Conservation (phyloP, 257 asterid genomes). For the Primulina huaijiensis region DNA sequence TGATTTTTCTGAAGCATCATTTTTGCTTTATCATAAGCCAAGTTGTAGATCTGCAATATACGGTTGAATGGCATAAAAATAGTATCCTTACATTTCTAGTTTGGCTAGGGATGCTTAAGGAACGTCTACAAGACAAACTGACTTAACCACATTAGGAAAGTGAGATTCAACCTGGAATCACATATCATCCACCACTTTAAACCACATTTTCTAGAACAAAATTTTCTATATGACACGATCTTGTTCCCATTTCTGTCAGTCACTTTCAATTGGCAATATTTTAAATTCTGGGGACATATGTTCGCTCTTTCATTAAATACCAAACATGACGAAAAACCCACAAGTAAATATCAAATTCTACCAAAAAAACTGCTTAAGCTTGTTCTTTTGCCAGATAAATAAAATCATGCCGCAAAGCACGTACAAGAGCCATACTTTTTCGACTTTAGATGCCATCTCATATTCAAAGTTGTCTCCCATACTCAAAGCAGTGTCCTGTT, state of each 20-base stretch:
- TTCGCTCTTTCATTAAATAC: slow-evolving; percentile 1
- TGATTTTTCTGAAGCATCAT: slow-evolving; percentile 63
- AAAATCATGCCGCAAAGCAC: slow-evolving; percentile 23
- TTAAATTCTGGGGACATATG: background rate
- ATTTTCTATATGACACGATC: background rate
- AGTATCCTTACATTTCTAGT: slow-evolving; percentile 10
- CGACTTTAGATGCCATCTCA: slow-evolving; percentile 94
- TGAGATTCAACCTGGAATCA: slow-evolving; percentile 18
- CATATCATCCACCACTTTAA: slow-evolving; percentile 10
- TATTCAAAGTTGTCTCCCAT: slow-evolving; percentile 81
- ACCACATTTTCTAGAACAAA: slow-evolving; percentile 15
- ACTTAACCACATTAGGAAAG: background rate
- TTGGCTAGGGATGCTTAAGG: slow-evolving; percentile 12
- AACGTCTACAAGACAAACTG: slow-evolving; percentile 13
- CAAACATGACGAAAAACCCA: background rate
- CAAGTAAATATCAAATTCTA: background rate
- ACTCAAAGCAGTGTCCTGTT: slow-evolving; percentile 71
- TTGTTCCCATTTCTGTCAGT: slow-evolving; percentile 13
- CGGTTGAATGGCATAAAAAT: slow-evolving; percentile 18
- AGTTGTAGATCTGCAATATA: slow-evolving; percentile 62
- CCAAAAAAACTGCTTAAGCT: slow-evolving; percentile 17
- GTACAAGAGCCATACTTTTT: slow-evolving; percentile 48
- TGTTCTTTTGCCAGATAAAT: background rate
- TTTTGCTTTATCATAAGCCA: slow-evolving; percentile 84
- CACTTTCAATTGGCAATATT: background rate